Conservation (phyloP, 2,329 filamentous ascomycete genomes). For the Sarocladium kiliense region DNA sequence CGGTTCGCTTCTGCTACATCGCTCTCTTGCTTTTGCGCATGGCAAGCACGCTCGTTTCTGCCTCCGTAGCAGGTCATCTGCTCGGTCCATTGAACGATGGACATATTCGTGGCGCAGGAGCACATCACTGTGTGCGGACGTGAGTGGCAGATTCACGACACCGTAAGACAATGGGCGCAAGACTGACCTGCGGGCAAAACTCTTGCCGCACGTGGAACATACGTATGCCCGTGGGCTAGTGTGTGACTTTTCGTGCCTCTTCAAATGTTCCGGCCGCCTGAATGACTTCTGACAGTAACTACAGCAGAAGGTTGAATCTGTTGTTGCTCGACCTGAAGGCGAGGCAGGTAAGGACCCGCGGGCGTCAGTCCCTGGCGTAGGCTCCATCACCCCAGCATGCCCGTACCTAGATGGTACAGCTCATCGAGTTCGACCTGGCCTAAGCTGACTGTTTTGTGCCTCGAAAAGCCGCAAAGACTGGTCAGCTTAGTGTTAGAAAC, state of each 20-base stretch:
- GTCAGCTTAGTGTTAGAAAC: no score
- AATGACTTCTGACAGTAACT: slow-evolving; percentile 9
- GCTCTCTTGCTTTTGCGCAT: background rate
- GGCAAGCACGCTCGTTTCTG: slow-evolving; percentile 1
- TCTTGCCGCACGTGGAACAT: slow-evolving; percentile 15
- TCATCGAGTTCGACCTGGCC: no score
- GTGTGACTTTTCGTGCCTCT: slow-evolving; percentile 15
- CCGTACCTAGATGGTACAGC: background rate
- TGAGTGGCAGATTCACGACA: background rate
- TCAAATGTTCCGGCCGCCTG: slow-evolving; percentile 17
- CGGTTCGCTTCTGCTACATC: slow-evolving; percentile 5
- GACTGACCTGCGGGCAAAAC: slow-evolving; percentile 16
- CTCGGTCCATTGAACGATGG: background rate
- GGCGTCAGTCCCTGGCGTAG: background rate
- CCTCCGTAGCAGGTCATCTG: background rate
- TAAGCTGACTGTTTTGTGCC: no score
- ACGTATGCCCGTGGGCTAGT: slow-evolving; percentile 11
- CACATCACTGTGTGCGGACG: slow-evolving; percentile 5
- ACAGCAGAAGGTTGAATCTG: background rate
- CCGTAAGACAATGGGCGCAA: background rate
- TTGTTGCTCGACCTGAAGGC: background rate
- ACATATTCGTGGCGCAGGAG: slow-evolving; percentile 8
- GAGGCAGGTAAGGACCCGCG: background rate
- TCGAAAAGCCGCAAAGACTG: no score
- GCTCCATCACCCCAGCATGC: background rate